Percentiles rank a stretch among this genome's conserved stretches.
Evolutionary conservation across 2,329 filamentous ascomycete species (phyloP).

Genomic region (Epichloe baconii): DNA sequence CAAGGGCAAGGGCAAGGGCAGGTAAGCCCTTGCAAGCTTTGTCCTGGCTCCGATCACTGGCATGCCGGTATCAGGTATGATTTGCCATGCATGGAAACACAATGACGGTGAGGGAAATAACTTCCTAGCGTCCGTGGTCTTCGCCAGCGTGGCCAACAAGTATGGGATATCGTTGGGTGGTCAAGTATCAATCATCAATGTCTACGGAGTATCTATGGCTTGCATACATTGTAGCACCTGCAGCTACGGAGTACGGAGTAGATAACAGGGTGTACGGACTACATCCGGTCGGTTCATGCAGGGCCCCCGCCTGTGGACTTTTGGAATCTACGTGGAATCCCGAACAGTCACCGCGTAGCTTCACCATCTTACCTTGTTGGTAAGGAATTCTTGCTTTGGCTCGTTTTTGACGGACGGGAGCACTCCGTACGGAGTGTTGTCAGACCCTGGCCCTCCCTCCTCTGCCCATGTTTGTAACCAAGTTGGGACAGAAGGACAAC

Average conservation of each 20-base stretch:
- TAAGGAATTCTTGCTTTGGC: neutral
- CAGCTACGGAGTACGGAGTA: neutral
- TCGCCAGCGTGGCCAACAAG: neutral
- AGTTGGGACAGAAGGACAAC: neutral
- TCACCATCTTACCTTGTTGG: neutral
- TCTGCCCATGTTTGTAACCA: neutral
- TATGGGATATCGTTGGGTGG: no score
- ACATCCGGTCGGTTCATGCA: conserved; percentile 9
- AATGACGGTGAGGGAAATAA: neutral
- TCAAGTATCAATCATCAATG: neutral
- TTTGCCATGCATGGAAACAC: neutral
- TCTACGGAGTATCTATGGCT: conserved; percentile 7
- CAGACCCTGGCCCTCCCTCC: neutral
- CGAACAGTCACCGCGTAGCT: neutral
- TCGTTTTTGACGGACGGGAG: neutral
- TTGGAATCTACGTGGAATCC: neutral
- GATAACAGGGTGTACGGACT: neutral
- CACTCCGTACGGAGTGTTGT: neutral
- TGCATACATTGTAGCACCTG: conserved; percentile 12
- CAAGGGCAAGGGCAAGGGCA: neutral
- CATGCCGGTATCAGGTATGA: conserved; percentile 3
- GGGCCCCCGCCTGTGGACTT: neutral
- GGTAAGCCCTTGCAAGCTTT: neutral
- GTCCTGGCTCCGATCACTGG: neutral
- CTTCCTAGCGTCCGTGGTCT: neutral